Conservation (phyloP, 495 filamentous ascomycete genomes). For the Talaromyces thailandensis region DNA sequence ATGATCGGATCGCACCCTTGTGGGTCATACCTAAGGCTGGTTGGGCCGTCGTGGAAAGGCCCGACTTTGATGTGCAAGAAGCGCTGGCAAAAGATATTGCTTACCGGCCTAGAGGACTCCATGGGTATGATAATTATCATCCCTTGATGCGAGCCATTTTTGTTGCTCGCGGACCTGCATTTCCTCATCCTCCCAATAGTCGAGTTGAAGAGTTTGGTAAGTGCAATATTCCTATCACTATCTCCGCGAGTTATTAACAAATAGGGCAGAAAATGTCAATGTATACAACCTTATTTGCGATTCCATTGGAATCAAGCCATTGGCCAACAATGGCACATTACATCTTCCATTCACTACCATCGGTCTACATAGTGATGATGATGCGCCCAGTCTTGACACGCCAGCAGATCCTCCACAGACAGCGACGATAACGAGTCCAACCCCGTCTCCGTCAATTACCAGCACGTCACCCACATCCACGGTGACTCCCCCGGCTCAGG, state of each 20-base stretch:
- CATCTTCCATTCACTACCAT: slow-evolving; percentile 64
- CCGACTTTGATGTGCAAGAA: slow-evolving; percentile 63
- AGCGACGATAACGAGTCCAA: background rate
- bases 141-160: slow-evolving; percentile 92
- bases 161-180: slow-evolving; percentile 77
- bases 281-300: slow-evolving; percentile 94
- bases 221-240: slow-evolving; percentile 19
- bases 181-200: slow-evolving; percentile 76
- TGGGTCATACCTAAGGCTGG: slow-evolving; percentile 89
- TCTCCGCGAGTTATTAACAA: slow-evolving; percentile 10
- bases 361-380: slow-evolving; percentile 54
- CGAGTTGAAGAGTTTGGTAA: slow-evolving; percentile 75
- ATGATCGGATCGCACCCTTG: slow-evolving; percentile 79
- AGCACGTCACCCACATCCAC: background rate
- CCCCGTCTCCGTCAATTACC: slow-evolving; percentile 1
- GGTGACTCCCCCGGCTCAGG: background rate
- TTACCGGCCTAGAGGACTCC: slow-evolving; percentile 71
- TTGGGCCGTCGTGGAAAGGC: slow-evolving; percentile 75
- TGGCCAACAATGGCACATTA: slow-evolving; percentile 80
- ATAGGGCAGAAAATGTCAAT: slow-evolving; percentile 70
- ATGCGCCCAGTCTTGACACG: slow-evolving; percentile 18
- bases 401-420: slow-evolving; percentile 29
- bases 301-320: slow-evolving; percentile 57
- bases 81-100: slow-evolving; percentile 48
- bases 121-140: slow-evolving; percentile 86